Evolutionary conservation across 768 basidiomycete species (phyloP).

Genomic region (Suillus subalutaceus): DNA sequence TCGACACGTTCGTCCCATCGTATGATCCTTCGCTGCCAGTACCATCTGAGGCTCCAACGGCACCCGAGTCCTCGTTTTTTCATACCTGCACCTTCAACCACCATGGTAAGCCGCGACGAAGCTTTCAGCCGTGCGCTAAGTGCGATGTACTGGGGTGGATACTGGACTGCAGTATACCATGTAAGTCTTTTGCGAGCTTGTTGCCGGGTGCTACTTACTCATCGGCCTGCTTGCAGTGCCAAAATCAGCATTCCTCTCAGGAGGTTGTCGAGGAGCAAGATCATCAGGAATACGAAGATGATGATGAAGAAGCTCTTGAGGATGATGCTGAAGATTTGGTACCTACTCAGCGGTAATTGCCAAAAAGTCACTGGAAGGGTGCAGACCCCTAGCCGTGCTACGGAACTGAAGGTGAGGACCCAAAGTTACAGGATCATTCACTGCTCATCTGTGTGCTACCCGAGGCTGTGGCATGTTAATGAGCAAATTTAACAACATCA

Average conservation of each 20-base stretch:
- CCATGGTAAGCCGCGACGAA: conserved; percentile 65
- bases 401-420: conserved; percentile 2
- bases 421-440: background rate
- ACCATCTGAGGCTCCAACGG: conserved; percentile 27
- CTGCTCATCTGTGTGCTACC: background rate
- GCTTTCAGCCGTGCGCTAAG: conserved; percentile 74
- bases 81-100: conserved; percentile 35
- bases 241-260: conserved; percentile 26
- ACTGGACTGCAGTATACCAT: conserved; percentile 87
- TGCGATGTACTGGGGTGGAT: conserved; percentile 87
- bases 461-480: background rate
- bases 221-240: conserved; percentile 31
- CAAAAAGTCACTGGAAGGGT: background rate
- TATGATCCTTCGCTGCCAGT: conserved; percentile 65
- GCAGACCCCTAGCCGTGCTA: background rate
- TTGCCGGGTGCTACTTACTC: background rate
- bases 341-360: conserved; percentile 31
- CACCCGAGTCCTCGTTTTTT: conserved; percentile 22
- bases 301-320: conserved; percentile 30
- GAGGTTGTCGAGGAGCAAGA: conserved; percentile 26
- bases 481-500: background rate
- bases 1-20: conserved; percentile 68
- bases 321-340: conserved; percentile 29
- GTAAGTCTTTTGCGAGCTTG: conserved; percentile 41
- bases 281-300: conserved; percentile 30